Percentiles rank a stretch among this genome's conserved stretches.
These are phyloP conservation scores for Lanmaoa pseudosensibilis DNA, from an alignment of 768 basidiomycete genomes.

Conservation along the genomic window DNA sequence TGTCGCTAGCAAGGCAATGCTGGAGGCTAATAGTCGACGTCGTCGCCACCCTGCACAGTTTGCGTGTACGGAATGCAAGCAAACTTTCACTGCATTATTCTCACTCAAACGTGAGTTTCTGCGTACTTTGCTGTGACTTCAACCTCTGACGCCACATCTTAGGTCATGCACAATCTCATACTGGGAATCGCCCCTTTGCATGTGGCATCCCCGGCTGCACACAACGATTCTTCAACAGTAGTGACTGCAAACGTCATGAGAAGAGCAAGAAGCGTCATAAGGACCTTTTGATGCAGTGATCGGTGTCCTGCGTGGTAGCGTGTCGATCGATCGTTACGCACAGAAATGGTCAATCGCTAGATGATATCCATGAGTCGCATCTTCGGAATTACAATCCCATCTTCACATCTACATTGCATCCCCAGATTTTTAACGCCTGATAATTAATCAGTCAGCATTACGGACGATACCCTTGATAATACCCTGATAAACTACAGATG, in stretches of 20 bases:
- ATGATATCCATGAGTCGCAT: conserved; percentile 4
- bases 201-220: conserved; percentile 28
- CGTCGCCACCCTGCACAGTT: conserved; percentile 30
- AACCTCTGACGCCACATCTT: conserved; percentile 6
- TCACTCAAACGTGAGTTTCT: conserved; percentile 33
- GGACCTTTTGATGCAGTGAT: conserved; percentile 16
- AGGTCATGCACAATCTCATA: conserved; percentile 33
- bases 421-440: neutral
- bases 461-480: conserved; percentile 25
- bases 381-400: conserved; percentile 9
- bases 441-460: conserved; percentile 2
- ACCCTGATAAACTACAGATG: conserved; percentile 13
- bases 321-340: conserved; percentile 25
- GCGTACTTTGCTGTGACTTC: neutral
- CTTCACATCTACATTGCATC: conserved; percentile 9
- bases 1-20: conserved; percentile 35
- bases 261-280: conserved; percentile 35
- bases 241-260: conserved; percentile 36
- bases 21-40: conserved; percentile 32
- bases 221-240: conserved; percentile 33
- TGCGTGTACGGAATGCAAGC: conserved; percentile 16
- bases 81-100: conserved; percentile 33
- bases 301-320: conserved; percentile 4
- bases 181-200: conserved; percentile 25
- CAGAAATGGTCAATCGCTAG: conserved; percentile 1